A percentile compares a stretch with the other conserved stretches of the same genome.
phyloP scores from a whole-genome alignment of 2,329 filamentous ascomycete genomes.

The Mycosphaerelloides madeirae region DNA sequence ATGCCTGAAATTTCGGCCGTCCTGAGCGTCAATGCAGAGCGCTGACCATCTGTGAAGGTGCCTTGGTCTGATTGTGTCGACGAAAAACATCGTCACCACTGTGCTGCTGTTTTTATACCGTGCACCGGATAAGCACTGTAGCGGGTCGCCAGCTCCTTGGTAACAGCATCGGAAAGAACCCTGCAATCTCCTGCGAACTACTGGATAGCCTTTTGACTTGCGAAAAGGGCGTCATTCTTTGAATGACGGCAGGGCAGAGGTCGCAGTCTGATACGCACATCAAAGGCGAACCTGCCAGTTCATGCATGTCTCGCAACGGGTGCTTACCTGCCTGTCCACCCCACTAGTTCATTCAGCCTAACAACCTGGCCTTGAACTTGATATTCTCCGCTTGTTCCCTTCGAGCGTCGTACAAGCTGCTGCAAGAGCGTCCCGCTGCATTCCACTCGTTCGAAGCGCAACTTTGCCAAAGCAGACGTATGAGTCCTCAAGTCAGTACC shows the following conservation, averaged over 20 bases:
- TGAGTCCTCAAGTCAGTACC: slow-evolving; percentile 34
- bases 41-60: no score
- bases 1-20: slow-evolving; percentile 4
- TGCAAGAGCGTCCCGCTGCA: slow-evolving; percentile 11
- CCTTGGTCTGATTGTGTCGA: slow-evolving; percentile 12
- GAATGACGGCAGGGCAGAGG: slow-evolving; percentile 14
- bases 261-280: slow-evolving; percentile 25
- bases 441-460: slow-evolving; percentile 19
- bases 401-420: slow-evolving; percentile 31
- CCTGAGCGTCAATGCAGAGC: no score
- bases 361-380: slow-evolving; percentile 15
- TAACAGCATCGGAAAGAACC: slow-evolving; percentile 28
- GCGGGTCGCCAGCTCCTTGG: slow-evolving; percentile 30
- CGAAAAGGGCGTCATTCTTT: slow-evolving; percentile 20
- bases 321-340: slow-evolving; percentile 28
- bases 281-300: slow-evolving; percentile 25
- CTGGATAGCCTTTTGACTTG: slow-evolving; percentile 24
- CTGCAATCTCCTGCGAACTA: slow-evolving; percentile 38
- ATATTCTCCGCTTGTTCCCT: slow-evolving; percentile 18
- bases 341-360: slow-evolving; percentile 21
- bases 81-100: slow-evolving; percentile 26
- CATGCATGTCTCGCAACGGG: slow-evolving; percentile 33
- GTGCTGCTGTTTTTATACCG: slow-evolving; percentile 26
- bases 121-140: slow-evolving; percentile 30
- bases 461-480: slow-evolving; percentile 23